These are phyloP conservation scores for Bolboschoenoplectus hybrid DNA, from an alignment of 202 grass and related monocot genomes.

Conservation along the genomic window DNA sequence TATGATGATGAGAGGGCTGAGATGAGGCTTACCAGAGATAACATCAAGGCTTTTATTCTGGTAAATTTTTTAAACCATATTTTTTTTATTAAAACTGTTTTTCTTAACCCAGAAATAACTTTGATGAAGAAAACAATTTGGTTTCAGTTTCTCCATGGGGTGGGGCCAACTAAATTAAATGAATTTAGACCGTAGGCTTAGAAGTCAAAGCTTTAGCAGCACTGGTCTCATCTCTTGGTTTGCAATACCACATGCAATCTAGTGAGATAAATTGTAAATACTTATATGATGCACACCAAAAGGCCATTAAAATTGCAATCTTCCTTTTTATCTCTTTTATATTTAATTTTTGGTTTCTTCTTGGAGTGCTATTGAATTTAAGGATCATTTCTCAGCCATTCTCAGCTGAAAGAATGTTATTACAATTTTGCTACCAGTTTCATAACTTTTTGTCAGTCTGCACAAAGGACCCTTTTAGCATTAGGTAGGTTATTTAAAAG, in stretches of 20 bases:
- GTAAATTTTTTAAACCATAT: slow-evolving; percentile 28
- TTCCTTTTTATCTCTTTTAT: not conserved
- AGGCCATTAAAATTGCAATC: not conserved
- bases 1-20: slow-evolving; percentile 63
- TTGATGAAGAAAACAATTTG: not conserved
- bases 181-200: not conserved
- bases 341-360: no score
- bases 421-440: not conserved
- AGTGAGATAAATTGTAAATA: not conserved
- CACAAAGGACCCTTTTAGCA: not conserved
- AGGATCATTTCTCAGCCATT: not conserved
- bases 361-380: not conserved
- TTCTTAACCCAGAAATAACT: not conserved
- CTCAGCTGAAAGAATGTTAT: not conserved
- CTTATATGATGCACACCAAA: not conserved
- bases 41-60: slow-evolving; percentile 91
- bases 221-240: not conserved
- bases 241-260: not conserved
- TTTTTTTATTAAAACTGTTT: not conserved
- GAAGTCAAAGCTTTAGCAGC: not conserved
- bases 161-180: not conserved
- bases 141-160: not conserved
- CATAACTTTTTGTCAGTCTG: not conserved
- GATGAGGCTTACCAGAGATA: slow-evolving; percentile 60
- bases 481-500: not conserved